These are phyloP conservation scores for Ustilago crameri DNA, from an alignment of 1,284 basidiomycete genomes.

Conservation along the genomic window DNA sequence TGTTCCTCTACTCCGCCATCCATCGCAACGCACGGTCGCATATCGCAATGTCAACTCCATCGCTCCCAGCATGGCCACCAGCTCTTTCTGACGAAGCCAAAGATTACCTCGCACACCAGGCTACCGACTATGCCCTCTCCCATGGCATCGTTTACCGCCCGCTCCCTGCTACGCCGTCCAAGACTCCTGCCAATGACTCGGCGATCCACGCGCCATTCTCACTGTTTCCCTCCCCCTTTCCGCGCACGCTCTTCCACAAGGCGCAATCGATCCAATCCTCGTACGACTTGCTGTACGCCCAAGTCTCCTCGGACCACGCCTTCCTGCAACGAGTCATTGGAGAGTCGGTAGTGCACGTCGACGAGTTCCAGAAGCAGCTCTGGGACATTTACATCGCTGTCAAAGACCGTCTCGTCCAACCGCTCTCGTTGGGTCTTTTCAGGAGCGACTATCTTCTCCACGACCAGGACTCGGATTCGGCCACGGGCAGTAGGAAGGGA, in stretches of 20 bases:
- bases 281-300: slow-evolving; percentile 87
- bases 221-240: slow-evolving; percentile 87
- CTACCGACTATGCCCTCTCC: slow-evolving; percentile 85
- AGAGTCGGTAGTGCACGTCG: slow-evolving; percentile 80
- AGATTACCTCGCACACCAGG: slow-evolving; percentile 74
- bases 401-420: slow-evolving; percentile 71
- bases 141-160: slow-evolving; percentile 87
- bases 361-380: slow-evolving; percentile 84
- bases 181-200: slow-evolving; percentile 69
- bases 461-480: slow-evolving; percentile 51
- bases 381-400: slow-evolving; percentile 86
- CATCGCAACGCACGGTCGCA: background rate
- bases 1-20: background rate
- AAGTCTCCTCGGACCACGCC: slow-evolving; percentile 80
- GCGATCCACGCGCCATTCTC: slow-evolving; percentile 89
- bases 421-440: slow-evolving; percentile 89
- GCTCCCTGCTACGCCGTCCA: slow-evolving; percentile 68
- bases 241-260: slow-evolving; percentile 77
- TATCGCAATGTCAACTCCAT: slow-evolving; percentile 12
- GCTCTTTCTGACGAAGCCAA: slow-evolving; percentile 74
- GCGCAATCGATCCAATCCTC: slow-evolving; percentile 78
- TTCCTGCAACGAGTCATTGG: slow-evolving; percentile 89
- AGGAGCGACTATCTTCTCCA: slow-evolving; percentile 96
- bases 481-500: slow-evolving; percentile 33
- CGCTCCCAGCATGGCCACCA: slow-evolving; percentile 76